Base-by-base conservation (phyloP, 2,329 filamentous ascomycete species). In the Trichophyton simii region DNA sequence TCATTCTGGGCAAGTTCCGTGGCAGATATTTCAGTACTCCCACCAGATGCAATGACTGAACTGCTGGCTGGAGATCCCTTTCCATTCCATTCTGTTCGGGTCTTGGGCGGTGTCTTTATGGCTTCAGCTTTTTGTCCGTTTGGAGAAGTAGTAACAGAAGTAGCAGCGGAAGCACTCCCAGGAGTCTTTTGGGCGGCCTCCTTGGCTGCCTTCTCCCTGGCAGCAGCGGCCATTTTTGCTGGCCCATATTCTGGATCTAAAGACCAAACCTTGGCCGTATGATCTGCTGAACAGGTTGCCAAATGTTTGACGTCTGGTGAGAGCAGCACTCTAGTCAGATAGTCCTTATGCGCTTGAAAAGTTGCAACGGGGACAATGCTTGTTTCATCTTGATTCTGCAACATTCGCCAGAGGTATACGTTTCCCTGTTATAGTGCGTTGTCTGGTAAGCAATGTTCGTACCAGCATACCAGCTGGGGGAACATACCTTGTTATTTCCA, bases 241-340 rank as follows among this genome's bases (percentile, higher is more conserved):
- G 72, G 73, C 1, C 68, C 68, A 50, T 77, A 76, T 28, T 84
- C 82, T n/a, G 86, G 80, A 70, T 95, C 88, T 54, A 96, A 87
- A 68, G 91, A 89, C 94, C 94, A 99, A 68, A 99, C 96, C 74
- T 95, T 92, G 64, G 91, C 91, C 0, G 92, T 89, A 76, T 96
- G 91, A 75, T 96, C 91, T 61, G 91, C 90, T 61, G 88, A 92
- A 78, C 91, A 96, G 22, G 91, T 96, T 1, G 91, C 91, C 13
- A 96, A 84, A 72, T 96, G 91, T 72, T 92, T 92, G 67, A 96
- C 91, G 71, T 96, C 91, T 0, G 91, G 91, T 0, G 90, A 95
- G 46, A 96, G 84, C 1, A 96, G 84, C 52, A 96, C 87, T 62
- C 91, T 88, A 1, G 90, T 96, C 68, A 96, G 92, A 75, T 94